A percentile compares a stretch with the other conserved stretches of the same genome.
Conservation (phyloP, 208 protist species). For the Leishmania martiniquensis region DNA sequence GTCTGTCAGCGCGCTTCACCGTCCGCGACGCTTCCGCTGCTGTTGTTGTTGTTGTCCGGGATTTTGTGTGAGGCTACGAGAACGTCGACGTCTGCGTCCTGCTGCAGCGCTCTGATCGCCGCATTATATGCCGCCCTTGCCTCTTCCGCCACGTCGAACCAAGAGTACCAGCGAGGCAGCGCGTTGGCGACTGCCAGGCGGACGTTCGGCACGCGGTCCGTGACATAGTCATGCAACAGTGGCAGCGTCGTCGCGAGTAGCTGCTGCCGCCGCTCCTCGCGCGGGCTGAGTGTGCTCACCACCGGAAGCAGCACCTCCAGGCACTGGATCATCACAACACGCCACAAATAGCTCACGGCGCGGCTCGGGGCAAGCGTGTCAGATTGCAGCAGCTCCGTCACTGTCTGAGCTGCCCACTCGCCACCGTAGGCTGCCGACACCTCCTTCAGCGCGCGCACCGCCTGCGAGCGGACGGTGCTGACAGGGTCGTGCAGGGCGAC, state of each 20-base stretch:
- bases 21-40: background rate
- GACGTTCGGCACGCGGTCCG: conserved; percentile 74
- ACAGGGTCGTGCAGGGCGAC: conserved; percentile 67
- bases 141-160: conserved; percentile 37
- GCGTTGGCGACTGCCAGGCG: conserved; percentile 57
- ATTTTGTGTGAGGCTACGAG: conserved; percentile 34
- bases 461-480: conserved; percentile 58
- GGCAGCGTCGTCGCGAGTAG: conserved; percentile 51
- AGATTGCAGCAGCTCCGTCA: conserved; percentile 54
- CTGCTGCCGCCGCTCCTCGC: conserved; percentile 50
- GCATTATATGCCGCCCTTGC: conserved; percentile 39
- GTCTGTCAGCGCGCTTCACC: background rate
- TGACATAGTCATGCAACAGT: conserved; percentile 43
- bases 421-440: conserved; percentile 58
- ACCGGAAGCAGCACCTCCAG: conserved; percentile 65
- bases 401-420: conserved; percentile 61
- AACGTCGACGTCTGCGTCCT: conserved; percentile 63
- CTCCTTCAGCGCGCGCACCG: conserved; percentile 46
- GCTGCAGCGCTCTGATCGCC: conserved; percentile 45
- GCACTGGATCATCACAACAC: conserved; percentile 61
- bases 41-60: conserved; percentile 8
- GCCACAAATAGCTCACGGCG: conserved; percentile 46
- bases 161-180: conserved; percentile 44
- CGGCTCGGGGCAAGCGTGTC: conserved; percentile 42
- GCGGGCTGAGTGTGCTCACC: conserved; percentile 38